Conservation (phyloP, 768 basidiomycete genomes). For the Xerocomellus amylosporus region DNA sequence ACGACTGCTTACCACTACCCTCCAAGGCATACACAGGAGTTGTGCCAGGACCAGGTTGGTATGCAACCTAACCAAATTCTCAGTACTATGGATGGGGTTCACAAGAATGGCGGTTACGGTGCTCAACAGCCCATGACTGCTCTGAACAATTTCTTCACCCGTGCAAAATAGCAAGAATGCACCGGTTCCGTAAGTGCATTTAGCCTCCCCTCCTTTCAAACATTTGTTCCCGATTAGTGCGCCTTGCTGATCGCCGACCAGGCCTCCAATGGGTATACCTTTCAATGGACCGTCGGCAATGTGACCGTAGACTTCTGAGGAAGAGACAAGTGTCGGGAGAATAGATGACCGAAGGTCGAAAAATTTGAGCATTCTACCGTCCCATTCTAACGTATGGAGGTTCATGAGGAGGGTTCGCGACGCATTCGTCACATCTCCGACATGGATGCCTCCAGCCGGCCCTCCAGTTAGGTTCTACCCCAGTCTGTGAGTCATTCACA, state of each 20-base stretch:
- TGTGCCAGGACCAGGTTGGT: slow-evolving; percentile 74
- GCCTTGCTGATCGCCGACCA: slow-evolving; percentile 98
- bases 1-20: slow-evolving; percentile 72
- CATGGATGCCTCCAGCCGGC: slow-evolving; percentile 64
- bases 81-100: background rate
- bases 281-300: slow-evolving; percentile 63
- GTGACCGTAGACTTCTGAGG: slow-evolving; percentile 88
- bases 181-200: slow-evolving; percentile 98
- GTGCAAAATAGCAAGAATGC: slow-evolving; percentile 97
- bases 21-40: slow-evolving; percentile 92
- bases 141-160: slow-evolving; percentile 80
- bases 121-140: slow-evolving; percentile 81
- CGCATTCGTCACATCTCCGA: slow-evolving; percentile 93
- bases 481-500: background rate
- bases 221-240: slow-evolving; percentile 97
- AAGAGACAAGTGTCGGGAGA: slow-evolving; percentile 84
- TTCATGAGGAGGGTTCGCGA: slow-evolving; percentile 94
- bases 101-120: slow-evolving; percentile 51
- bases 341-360: slow-evolving; percentile 77
- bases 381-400: slow-evolving; percentile 79
- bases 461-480: slow-evolving; percentile 81
- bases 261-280: slow-evolving; percentile 84
- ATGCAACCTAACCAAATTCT: slow-evolving; percentile 62
- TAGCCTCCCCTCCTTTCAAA: slow-evolving; percentile 84
- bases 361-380: slow-evolving; percentile 77